These are phyloP conservation scores for Salix koriyanagi DNA, from an alignment of 345 rosid genomes.

Conservation along the genomic window DNA sequence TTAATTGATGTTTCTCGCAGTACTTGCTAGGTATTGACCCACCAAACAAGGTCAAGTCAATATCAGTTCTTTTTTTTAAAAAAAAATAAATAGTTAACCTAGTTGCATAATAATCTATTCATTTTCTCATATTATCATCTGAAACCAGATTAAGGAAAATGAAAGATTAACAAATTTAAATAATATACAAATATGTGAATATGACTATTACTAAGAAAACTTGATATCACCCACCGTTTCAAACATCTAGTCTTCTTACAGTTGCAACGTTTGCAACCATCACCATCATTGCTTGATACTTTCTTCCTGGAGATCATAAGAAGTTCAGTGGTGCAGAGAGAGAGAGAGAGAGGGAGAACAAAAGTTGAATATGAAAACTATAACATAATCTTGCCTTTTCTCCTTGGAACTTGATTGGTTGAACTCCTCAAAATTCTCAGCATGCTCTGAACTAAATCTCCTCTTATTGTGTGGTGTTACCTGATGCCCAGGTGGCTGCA, in stretches of 20 bases:
- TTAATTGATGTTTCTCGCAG: too few relatives aligned
- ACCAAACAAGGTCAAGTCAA: too few relatives aligned
- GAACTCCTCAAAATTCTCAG: slow-evolving; percentile 32
- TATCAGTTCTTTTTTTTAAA: too few relatives aligned
- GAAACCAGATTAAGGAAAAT: not conserved
- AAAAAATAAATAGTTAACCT: too few relatives aligned
- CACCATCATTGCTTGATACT: slow-evolving; percentile 27
- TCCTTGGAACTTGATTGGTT: slow-evolving; percentile 41
- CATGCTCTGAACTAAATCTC: slow-evolving; percentile 26
- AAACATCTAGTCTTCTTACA: slow-evolving; percentile 59
- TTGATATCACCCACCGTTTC: slow-evolving; percentile 45
- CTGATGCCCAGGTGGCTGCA: slow-evolving; percentile 18
- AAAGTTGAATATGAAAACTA: not conserved
- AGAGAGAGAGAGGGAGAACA: not conserved
- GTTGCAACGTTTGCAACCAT: slow-evolving; percentile 57
- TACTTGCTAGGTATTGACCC: too few relatives aligned
- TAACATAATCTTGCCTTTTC: slow-evolving; percentile 35
- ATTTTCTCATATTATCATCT: too few relatives aligned
- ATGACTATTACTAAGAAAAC: not conserved
- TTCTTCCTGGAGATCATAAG: slow-evolving; percentile 39
- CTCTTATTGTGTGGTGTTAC: slow-evolving; percentile 31
- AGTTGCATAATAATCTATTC: too few relatives aligned
- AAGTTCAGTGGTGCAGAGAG: not conserved
- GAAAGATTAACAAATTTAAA: too few relatives aligned
- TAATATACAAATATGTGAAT: not conserved